Base-by-base conservation (phyloP, 805 yeast species). In the Nakazawaea populi region DNA sequence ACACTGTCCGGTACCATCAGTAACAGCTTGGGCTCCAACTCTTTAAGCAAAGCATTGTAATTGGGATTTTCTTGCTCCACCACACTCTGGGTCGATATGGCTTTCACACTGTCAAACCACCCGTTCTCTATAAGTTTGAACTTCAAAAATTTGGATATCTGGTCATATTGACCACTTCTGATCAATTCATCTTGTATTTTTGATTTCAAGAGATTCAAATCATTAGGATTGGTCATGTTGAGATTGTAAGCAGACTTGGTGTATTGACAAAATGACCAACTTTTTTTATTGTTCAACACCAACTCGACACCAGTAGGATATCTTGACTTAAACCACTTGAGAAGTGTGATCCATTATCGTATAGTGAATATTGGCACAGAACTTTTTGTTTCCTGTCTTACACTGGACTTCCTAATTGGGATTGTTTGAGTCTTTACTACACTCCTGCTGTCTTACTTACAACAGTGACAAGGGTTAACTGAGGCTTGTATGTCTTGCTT, bases 21-120 rank as follows among this genome's bases (percentile, higher is more conserved):
- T 60, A 85, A 68, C 0, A 95, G 96, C 58, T 75, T 72, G 6
- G 87, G 85, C 58, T 82, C 86, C 10, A 89, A 63, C 32, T 71
- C 68, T 10, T 74, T 60, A 42, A 78, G 69, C 11, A 88, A 63
- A 38, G 72, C 72, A 4, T 77, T 79, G 54, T 83, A 83, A 55
- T 73, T 82, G 10, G 79, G 72, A 9, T 66, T 63, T 38, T 70
- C 73, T 71, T 57, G 56, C 36, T 52, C 39, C 55, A 59, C 65
- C 60, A 76, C 76, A 63, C 67, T 77, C 53, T 54, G 60, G 45
- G 65, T 65, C 3, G 95, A 86, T 41, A 85, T 57, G 39, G 75
- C 76, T 44, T 80, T 74, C 30, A 91, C 82, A 49, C 83, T 75
- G 58, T 89, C 96, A 54, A 80, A 81, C 97, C 97, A 91, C 5